Percentiles rank a stretch among this genome's conserved stretches.
Evolutionary conservation across 306 rosid genomes (phyloP).

Genomic region (apple (Malus domestica)): ASM211411v1 NC_041802.1:15299501-15300000

Average conservation of each 20-base stretch:
- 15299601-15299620: not conserved
- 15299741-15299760: not conserved
- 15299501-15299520: conserved; percentile 72
- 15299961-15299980: conserved; percentile 29
- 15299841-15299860: not conserved
- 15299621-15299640: not conserved
- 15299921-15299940: conserved; percentile 27
- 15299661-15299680: conserved; percentile 48
- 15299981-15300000: conserved; percentile 26
- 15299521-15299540: too few species aligned
- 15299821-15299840: too few species aligned
- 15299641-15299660: conserved; percentile 41
- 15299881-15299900: not conserved
- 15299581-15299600: not conserved
- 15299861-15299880: not conserved
- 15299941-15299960: conserved; percentile 31
- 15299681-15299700: conserved; percentile 63
- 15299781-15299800: too few species aligned
- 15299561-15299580: not conserved
- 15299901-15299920: conserved; percentile 17
- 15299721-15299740: conserved; percentile 68
- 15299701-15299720: conserved; percentile 51
- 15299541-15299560: not conserved
- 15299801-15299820: too few species aligned
- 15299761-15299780: too few species aligned